Base-by-base conservation (phyloP, 2,329 filamentous ascomycete genomes). In the Fusarium anthophilum region DNA sequence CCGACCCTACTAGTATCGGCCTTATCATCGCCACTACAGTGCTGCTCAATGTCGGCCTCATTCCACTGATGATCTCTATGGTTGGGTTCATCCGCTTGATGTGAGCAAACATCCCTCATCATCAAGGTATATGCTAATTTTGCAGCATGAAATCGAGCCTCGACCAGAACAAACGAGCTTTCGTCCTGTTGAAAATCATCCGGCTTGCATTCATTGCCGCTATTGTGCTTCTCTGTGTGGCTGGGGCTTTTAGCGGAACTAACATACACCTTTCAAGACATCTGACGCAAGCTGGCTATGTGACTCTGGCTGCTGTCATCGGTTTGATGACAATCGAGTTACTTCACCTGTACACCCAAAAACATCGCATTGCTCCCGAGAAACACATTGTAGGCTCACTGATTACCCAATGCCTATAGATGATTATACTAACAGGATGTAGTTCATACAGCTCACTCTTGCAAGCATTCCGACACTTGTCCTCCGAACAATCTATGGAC, bases 351-450 rank as follows among this genome's bases (percentile, higher is more conserved):
- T 39, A 32, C 1, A 53, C 45, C 1, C 35, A 53, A 6, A 60
- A 14, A 0, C 57, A 32, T 6, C 57, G 35, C 2, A 32, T 39
- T 1, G 22, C 57, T 6, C 26, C 32, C 1, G 44, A 26, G 14
- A 32, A 5, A 14, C 45, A 53, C 12, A 26, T 30, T 10, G 57
- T 60, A 38, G 0, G 44, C 24, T 12, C 20, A 12, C 13, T 2
- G 2, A 2, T 4, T 26, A 2, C 9, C 3, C 3, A 6, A 22
- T 22, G 11, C 3, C 1, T 14, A 35, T 35, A 5, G 7, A 7
- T 0, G 3, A 0, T 2, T 14, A 28, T 22, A 54, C 20, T 59
- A 15, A 57, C 30, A 18, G 2, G 1, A 6, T 7, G 24, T 9
- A 58, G 55, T 58, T 48, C 14, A 58, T 58, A 12, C 3, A 18